A percentile compares a stretch with the other conserved stretches of the same genome.
Conservation (phyloP, 2,329 filamentous ascomycete species). For the Microdochium trichocladiopsis region DNA sequence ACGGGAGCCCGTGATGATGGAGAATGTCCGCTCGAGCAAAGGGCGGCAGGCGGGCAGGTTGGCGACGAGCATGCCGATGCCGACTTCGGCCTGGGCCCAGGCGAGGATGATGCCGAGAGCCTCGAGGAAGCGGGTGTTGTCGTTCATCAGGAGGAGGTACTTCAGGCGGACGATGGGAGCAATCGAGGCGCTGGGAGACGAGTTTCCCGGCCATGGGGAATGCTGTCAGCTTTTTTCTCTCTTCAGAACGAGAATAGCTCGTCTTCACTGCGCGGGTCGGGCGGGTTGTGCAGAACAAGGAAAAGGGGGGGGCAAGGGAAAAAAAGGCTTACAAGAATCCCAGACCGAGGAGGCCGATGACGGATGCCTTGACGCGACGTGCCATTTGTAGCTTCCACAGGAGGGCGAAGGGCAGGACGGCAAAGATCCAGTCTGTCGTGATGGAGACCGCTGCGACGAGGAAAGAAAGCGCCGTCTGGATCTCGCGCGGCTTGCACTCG, state of each 20-base stretch:
- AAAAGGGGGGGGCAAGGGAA: not conserved
- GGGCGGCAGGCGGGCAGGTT: not conserved
- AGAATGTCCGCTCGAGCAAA: not conserved
- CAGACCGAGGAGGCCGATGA: slow-evolving; percentile 30
- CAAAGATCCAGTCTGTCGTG: slow-evolving; percentile 2
- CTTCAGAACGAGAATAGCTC: no score
- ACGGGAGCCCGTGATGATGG: not conserved
- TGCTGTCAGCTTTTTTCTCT: no score
- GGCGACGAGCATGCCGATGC: slow-evolving; percentile 1
- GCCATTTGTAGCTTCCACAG: slow-evolving; percentile 33
- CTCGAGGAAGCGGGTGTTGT: not conserved
- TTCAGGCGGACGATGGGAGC: not conserved
- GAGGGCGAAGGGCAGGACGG: slow-evolving; percentile 27
- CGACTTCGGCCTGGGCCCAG: not conserved
- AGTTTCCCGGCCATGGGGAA: no score
- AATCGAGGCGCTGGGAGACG: not conserved
- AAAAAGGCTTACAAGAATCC: slow-evolving; percentile 23
- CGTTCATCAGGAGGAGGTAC: not conserved
- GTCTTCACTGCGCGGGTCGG: no score
- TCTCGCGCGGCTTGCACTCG: not conserved
- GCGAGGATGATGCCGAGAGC: not conserved
- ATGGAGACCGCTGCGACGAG: not conserved
- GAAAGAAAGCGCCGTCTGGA: not conserved
- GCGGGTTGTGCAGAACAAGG: no score
- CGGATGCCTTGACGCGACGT: slow-evolving; percentile 27